Conservation (phyloP, 805 yeast species). For the Teunomyces kruisii region DNA sequence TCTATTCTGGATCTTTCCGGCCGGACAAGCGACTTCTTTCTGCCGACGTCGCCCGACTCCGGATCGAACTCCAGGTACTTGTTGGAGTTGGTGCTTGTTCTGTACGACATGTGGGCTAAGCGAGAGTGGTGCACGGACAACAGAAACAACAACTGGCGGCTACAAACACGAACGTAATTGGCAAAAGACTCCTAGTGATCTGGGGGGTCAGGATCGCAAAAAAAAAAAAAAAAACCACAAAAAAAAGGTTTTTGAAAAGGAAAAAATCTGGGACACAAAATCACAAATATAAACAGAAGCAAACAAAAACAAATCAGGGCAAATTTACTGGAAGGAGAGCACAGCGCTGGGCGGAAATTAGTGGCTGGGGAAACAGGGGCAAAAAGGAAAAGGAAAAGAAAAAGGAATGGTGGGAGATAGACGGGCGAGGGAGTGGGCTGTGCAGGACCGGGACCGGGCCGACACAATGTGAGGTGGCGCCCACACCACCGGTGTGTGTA, state of each 20-base stretch:
- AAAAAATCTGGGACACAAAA: background rate
- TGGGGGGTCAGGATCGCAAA: background rate
- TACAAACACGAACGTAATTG: background rate
- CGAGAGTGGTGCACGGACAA: background rate
- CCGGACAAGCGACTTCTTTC: slow-evolving; percentile 73
- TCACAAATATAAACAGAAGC: background rate
- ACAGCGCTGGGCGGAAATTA: too few relatives aligned
- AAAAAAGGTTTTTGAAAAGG: background rate
- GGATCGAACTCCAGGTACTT: slow-evolving; percentile 42
- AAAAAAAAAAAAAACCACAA: background rate
- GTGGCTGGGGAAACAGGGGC: background rate
- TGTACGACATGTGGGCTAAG: slow-evolving; percentile 28
- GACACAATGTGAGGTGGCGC: too few relatives aligned
- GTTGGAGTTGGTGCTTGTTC: slow-evolving; percentile 23
- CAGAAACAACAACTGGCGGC: background rate
- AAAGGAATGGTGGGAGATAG: too few relatives aligned
- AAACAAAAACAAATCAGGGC: background rate
- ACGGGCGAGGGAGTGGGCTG: too few relatives aligned
- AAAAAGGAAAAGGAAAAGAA: too few relatives aligned
- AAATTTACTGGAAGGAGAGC: background rate
- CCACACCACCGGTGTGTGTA: too few relatives aligned
- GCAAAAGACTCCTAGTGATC: slow-evolving; percentile 6
- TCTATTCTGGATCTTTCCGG: slow-evolving; percentile 76
- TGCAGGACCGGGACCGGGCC: too few relatives aligned
- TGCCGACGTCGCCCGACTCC: slow-evolving; percentile 36